These are phyloP conservation scores for Cucumis cinereus DNA, from an alignment of 306 rosid genomes.

Conservation along the genomic window DNA sequence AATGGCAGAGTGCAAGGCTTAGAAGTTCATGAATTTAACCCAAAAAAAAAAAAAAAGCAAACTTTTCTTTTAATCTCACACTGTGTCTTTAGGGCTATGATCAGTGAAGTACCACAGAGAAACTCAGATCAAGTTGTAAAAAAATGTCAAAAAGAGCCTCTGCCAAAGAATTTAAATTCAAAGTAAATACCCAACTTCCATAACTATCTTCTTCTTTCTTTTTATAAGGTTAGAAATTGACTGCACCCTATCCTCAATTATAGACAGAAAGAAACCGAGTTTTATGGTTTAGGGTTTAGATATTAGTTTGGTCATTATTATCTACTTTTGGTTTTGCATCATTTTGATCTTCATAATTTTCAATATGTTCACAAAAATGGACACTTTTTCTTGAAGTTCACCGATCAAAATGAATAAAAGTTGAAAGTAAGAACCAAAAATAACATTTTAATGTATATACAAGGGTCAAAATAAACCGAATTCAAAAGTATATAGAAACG, in stretches of 20 bases:
- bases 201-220: background rate
- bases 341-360: background rate
- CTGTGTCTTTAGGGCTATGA: background rate
- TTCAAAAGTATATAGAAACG: too few relatives aligned
- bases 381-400: too few relatives aligned
- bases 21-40: background rate
- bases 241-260: background rate
- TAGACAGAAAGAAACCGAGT: background rate
- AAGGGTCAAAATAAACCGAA: too few relatives aligned
- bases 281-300: background rate
- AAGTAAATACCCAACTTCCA: constrained; percentile 1
- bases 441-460: too few relatives aligned
- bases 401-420: too few relatives aligned
- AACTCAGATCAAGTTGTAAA: background rate
- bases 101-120: constrained; percentile 1
- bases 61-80: background rate
- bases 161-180: background rate
- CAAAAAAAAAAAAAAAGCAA: background rate
- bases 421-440: too few relatives aligned
- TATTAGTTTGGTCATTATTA: too few relatives aligned
- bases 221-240: background rate
- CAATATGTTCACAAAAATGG: too few relatives aligned
- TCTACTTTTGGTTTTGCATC: too few relatives aligned
- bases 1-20: background rate
- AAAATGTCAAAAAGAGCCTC: background rate